Evolutionary conservation across 371 early-diverging fungal genomes (phyloP).

Genomic region (Coemansia sp.): DNA sequence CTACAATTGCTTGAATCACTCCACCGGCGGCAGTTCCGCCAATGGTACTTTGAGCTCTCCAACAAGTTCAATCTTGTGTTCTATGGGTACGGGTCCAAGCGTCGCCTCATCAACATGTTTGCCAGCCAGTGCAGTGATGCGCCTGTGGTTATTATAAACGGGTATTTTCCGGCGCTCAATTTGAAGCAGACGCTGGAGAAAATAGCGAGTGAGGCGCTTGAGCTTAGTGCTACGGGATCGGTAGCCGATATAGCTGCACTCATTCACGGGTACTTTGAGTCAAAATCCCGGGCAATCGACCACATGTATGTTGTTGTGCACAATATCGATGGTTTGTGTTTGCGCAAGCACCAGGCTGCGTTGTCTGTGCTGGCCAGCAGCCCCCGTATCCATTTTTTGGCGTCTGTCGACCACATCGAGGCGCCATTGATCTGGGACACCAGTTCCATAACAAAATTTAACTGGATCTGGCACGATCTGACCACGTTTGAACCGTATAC

Average conservation of each 20-base stretch:
- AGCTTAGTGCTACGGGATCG: conserved; percentile 38
- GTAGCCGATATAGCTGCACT: conserved; percentile 66
- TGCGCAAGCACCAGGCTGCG: conserved; percentile 76
- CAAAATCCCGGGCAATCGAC: conserved; percentile 55
- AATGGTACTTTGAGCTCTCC: conserved; percentile 82
- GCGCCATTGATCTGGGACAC: conserved; percentile 87
- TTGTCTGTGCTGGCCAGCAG: conserved; percentile 67
- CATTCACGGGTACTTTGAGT: conserved; percentile 64
- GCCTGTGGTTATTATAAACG: conserved; percentile 78
- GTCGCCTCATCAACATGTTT: conserved; percentile 70
- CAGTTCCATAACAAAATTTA: conserved; percentile 59
- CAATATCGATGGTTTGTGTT: conserved; percentile 82
- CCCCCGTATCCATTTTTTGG: conserved; percentile 74
- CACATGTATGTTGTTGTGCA: conserved; percentile 78
- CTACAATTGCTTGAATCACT: conserved; percentile 57
- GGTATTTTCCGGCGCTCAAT: conserved; percentile 76
- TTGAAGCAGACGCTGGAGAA: conserved; percentile 70
- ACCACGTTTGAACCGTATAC: conserved; percentile 83
- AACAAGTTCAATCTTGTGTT: conserved; percentile 80
- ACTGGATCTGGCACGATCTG: conserved; percentile 87
- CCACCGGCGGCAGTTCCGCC: conserved; percentile 68
- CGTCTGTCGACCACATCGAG: conserved; percentile 88
- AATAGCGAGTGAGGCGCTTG: conserved; percentile 54
- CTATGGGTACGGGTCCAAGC: conserved; percentile 91
- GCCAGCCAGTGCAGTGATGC: conserved; percentile 58